phyloP scores from a whole-genome alignment of 2,329 filamentous ascomycete species.

The Verticillium zaregamsianum region DNA sequence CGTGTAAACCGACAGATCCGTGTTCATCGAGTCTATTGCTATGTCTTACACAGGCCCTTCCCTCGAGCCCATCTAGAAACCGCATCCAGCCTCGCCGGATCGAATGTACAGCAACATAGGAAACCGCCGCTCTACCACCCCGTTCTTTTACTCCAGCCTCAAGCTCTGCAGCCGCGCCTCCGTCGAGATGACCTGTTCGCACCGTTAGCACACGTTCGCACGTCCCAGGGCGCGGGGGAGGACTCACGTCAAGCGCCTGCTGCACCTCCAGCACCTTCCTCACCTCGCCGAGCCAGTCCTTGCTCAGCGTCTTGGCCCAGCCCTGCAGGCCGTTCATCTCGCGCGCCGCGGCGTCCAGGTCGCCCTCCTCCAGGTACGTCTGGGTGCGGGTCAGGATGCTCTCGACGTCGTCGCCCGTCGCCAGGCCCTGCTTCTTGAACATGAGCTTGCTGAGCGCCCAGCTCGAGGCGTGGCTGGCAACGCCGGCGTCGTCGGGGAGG shows the following conservation, averaged over 20 bases:
- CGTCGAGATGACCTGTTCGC: slow-evolving; percentile 71
- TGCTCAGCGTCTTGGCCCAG: slow-evolving; percentile 92
- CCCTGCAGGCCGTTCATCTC: slow-evolving; percentile 93
- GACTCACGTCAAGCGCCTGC: slow-evolving; percentile 89
- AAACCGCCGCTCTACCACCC: slow-evolving; percentile 13
- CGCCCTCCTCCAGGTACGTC: slow-evolving; percentile 85
- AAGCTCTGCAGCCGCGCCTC: slow-evolving; percentile 87
- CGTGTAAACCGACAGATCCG: not conserved
- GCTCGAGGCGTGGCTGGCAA: slow-evolving; percentile 89
- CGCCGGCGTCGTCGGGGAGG: slow-evolving; percentile 87
- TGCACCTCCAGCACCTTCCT: slow-evolving; percentile 90
- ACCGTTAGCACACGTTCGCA: not conserved
- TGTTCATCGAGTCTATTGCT: slow-evolving; percentile 22
- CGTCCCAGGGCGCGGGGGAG: not conserved
- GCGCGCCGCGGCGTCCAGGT: slow-evolving; percentile 83
- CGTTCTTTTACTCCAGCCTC: slow-evolving; percentile 62
- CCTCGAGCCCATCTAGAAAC: slow-evolving; percentile 15
- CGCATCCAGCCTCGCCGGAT: slow-evolving; percentile 12
- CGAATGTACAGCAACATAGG: slow-evolving; percentile 30
- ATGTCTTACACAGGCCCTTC: slow-evolving; percentile 28
- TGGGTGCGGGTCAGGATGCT: slow-evolving; percentile 88
- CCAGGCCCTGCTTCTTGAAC: slow-evolving; percentile 89
- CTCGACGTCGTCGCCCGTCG: slow-evolving; percentile 85
- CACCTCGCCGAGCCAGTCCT: slow-evolving; percentile 90
- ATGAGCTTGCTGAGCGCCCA: slow-evolving; percentile 88